Evolutionary conservation across 2,329 filamentous ascomycete species (phyloP).

Genomic region (Emergomyces pasteurianus): DNA sequence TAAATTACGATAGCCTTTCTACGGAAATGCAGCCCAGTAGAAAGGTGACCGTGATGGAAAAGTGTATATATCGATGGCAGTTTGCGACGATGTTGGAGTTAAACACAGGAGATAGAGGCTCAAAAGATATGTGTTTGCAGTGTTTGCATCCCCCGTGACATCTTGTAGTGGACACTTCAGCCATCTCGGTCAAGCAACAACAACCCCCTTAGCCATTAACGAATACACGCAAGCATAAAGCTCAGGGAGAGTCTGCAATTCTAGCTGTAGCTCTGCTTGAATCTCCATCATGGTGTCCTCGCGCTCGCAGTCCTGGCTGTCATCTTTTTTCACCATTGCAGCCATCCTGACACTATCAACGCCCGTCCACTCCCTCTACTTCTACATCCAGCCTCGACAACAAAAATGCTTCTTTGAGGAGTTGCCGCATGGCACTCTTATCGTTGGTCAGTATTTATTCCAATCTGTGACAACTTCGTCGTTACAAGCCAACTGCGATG

Average conservation of each 20-base stretch:
- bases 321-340: conserved; percentile 46
- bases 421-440: conserved; percentile 90
- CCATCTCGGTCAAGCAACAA: not conserved
- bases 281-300: conserved; percentile 23
- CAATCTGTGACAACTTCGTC: not conserved
- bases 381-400: conserved; percentile 77
- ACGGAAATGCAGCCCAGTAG: not conserved
- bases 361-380: conserved; percentile 75
- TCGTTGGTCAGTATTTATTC: conserved; percentile 50
- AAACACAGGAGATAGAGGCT: not conserved
- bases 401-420: conserved; percentile 98
- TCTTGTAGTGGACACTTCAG: not conserved
- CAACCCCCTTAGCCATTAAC: not conserved
- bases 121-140: not conserved
- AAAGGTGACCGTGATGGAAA: not conserved
- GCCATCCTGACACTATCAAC: conserved; percentile 49
- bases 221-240: not conserved
- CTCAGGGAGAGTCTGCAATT: not conserved
- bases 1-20: not conserved
- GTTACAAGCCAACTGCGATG: not conserved
- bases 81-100: not conserved
- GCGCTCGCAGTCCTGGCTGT: conserved; percentile 28
- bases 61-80: not conserved
- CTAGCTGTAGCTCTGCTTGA: not conserved
- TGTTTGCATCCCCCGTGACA: not conserved